Percentiles rank a stretch among this genome's conserved stretches.
Conservation (phyloP, 352 stramenopile species). For the Phytopythium montanum region DNA sequence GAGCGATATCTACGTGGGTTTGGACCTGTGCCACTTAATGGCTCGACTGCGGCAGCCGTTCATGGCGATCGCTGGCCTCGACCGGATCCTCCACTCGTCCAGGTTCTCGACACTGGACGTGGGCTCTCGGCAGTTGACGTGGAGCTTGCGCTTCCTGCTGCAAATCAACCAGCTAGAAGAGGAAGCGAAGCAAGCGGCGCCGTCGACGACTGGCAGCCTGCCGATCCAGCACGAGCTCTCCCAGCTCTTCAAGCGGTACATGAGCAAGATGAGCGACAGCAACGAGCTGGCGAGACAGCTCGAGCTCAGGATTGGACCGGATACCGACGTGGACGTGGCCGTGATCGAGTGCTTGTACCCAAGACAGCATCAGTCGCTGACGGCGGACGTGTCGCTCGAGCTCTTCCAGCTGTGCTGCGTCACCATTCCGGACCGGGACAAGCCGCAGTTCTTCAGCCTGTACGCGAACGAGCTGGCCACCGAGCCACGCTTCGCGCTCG, state of each 20-base stretch:
- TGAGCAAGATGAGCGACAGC: slow-evolving; percentile 35
- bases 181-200: slow-evolving; percentile 1
- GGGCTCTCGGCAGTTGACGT: slow-evolving; percentile 35
- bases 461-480: slow-evolving; percentile 26
- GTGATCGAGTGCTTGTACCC: slow-evolving; percentile 44
- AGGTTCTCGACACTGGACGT: slow-evolving; percentile 24
- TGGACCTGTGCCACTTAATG: slow-evolving; percentile 52
- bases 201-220: not conserved
- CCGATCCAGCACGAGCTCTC: slow-evolving; percentile 10
- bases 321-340: slow-evolving; percentile 24
- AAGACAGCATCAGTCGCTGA: slow-evolving; percentile 24
- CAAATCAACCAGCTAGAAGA: slow-evolving; percentile 25
- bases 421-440: slow-evolving; percentile 23
- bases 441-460: slow-evolving; percentile 28
- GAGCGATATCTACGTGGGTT: slow-evolving; percentile 34
- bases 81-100: slow-evolving; percentile 30
- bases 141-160: slow-evolving; percentile 44
- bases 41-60: slow-evolving; percentile 25
- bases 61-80: slow-evolving; percentile 32
- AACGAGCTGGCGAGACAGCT: slow-evolving; percentile 27
- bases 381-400: slow-evolving; percentile 25
- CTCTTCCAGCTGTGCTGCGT: slow-evolving; percentile 36
- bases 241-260: slow-evolving; percentile 37
- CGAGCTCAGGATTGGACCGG: slow-evolving; percentile 16
- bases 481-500: slow-evolving; percentile 36